A percentile compares a stretch with the other conserved stretches of the same genome.
These are phyloP conservation scores for Pilatotrama ljubarskyi DNA, from an alignment of 768 basidiomycete species.

Conservation along the genomic window DNA sequence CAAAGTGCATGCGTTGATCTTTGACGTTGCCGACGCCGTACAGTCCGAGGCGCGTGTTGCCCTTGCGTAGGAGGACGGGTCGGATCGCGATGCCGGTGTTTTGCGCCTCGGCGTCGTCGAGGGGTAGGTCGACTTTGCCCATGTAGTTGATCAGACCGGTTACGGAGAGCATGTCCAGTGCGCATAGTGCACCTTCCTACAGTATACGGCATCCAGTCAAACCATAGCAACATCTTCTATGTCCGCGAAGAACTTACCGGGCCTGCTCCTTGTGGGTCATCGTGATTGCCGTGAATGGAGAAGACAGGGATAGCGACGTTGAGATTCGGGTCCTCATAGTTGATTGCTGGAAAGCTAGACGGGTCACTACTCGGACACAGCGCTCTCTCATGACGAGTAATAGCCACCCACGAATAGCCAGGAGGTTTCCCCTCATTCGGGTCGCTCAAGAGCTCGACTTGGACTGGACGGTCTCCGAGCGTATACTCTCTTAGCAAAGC, in stretches of 20 bases:
- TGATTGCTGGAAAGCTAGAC: constrained; percentile 88
- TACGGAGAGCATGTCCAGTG: constrained; percentile 92
- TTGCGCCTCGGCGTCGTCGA: constrained; percentile 65
- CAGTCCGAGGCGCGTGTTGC: constrained; percentile 81
- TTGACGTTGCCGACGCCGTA: constrained; percentile 98
- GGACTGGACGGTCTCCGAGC: constrained; percentile 83
- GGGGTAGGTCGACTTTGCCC: constrained; percentile 89
- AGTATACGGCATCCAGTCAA: neutral
- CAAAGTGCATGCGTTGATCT: constrained; percentile 95
- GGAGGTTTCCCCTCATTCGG: constrained; percentile 86
- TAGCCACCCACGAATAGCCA: constrained; percentile 70
- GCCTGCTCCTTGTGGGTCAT: constrained; percentile 97
- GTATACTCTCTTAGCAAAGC: constrained; percentile 91
- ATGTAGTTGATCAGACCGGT: constrained; percentile 96
- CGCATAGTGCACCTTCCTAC: constrained; percentile 93
- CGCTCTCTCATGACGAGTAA: neutral
- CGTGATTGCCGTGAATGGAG: constrained; percentile 99
- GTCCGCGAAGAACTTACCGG: constrained; percentile 51
- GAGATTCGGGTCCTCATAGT: constrained; percentile 95
- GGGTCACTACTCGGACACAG: constrained; percentile 5
- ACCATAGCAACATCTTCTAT: too few relatives aligned
- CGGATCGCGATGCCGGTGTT: constrained; percentile 80
- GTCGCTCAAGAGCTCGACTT: constrained; percentile 89
- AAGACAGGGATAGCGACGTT: constrained; percentile 97
- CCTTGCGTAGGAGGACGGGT: constrained; percentile 90